Conservation (phyloP, 1,139 yeast genomes). For the Protomyces inouyei region DNA sequence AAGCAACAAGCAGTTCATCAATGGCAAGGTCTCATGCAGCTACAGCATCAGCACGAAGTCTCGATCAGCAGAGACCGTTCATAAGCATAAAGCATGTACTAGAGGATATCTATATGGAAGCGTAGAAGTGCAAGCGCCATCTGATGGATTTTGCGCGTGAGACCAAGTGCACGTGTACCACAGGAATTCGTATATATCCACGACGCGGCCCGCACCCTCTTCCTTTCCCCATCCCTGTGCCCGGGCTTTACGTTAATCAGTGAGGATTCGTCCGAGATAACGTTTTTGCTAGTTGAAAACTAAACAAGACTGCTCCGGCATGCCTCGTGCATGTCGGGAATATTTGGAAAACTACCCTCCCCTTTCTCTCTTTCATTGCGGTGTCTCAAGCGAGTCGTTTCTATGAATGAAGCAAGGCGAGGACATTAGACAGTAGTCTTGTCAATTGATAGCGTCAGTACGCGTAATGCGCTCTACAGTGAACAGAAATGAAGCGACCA, state of each 20-base stretch:
- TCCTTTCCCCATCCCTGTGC: constrained; percentile 13
- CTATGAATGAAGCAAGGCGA: too few species aligned
- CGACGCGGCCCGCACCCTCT: not conserved
- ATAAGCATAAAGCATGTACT: too few species aligned
- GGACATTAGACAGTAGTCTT: too few species aligned
- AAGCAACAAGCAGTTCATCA: too few species aligned
- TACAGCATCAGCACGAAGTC: too few species aligned
- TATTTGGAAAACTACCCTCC: constrained; percentile 27
- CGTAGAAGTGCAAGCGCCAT: not conserved
- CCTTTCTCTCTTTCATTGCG: not conserved
- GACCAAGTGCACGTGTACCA: not conserved
- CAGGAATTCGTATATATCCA: not conserved
- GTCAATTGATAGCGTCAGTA: too few species aligned
- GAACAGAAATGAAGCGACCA: too few species aligned
- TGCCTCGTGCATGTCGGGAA: constrained; percentile 27
- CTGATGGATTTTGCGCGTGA: not conserved
- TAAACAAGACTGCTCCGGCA: constrained; percentile 30
- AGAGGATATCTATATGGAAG: too few species aligned
- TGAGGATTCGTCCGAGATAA: constrained; percentile 30
- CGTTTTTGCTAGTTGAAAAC: constrained; percentile 31
- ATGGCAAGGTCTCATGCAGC: too few species aligned
- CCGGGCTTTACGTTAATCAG: constrained; percentile 28
- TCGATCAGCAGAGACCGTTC: too few species aligned
- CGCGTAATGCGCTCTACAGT: too few species aligned
- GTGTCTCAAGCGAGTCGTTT: too few species aligned